Conservation (phyloP, 495 filamentous ascomycete genomes). For the Chaetomidium leptoderma region DNA sequence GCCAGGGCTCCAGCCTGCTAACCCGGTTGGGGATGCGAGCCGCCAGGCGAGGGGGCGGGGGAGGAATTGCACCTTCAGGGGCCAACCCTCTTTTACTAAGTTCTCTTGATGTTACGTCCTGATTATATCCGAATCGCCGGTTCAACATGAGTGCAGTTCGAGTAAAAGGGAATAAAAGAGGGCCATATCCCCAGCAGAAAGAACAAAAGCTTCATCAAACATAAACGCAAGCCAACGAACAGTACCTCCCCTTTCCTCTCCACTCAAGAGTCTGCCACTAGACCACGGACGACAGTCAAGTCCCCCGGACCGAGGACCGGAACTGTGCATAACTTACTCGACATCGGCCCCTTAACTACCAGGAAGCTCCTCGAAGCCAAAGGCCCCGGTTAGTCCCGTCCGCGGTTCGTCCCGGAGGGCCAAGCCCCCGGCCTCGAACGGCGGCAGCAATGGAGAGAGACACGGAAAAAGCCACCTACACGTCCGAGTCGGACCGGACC, state of each 20-base stretch:
- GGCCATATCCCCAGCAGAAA: not conserved
- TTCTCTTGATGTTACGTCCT: too few species aligned
- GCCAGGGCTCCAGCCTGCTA: conserved; percentile 4
- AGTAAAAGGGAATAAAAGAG: conserved; percentile 1
- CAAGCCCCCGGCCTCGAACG: not conserved
- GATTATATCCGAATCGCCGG: conserved; percentile 11
- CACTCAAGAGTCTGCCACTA: not conserved
- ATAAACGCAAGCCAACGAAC: not conserved
- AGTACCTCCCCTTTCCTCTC: not conserved
- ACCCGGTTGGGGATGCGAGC: conserved; percentile 1
- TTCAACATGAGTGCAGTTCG: not conserved
- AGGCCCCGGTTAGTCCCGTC: not conserved
- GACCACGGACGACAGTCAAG: not conserved
- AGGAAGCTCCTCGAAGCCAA: not conserved
- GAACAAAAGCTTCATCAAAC: not conserved
- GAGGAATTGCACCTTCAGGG: not conserved
- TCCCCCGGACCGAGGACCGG: not conserved
- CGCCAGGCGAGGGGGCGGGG: not conserved
- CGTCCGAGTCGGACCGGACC: conserved; percentile 19
- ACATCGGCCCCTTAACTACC: not conserved
- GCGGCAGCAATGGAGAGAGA: conserved; percentile 17
- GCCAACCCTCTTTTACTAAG: too few species aligned
- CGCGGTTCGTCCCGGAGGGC: not conserved
- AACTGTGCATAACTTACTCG: not conserved
- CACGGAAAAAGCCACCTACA: conserved; percentile 9